Evolutionary conservation across 495 filamentous ascomycete species (phyloP).

Genomic region (Tricharina praecox): DNA sequence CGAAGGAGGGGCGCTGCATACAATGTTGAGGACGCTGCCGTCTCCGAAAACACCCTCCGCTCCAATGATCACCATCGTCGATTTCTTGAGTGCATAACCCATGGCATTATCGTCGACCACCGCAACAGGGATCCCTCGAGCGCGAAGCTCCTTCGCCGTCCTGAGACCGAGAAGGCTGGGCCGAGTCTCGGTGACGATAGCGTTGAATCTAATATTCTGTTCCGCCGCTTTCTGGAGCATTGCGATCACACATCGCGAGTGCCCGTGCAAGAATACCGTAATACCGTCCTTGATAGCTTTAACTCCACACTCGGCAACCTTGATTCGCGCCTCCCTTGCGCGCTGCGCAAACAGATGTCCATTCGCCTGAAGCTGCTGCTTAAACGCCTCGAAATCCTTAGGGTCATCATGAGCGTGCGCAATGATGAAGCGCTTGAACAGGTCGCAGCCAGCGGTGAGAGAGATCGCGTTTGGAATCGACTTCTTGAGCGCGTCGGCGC

Average conservation of each 20-base stretch:
- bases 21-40: slow-evolving; percentile 61
- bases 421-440: slow-evolving; percentile 88
- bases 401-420: slow-evolving; percentile 34
- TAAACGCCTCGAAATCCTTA: slow-evolving; percentile 62
- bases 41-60: slow-evolving; percentile 92
- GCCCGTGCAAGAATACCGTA: slow-evolving; percentile 73
- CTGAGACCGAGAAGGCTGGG: slow-evolving; percentile 39
- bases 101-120: slow-evolving; percentile 68
- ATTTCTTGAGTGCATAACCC: slow-evolving; percentile 66
- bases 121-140: slow-evolving; percentile 61
- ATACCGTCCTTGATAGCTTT: slow-evolving; percentile 59
- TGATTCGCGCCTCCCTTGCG: slow-evolving; percentile 68
- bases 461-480: slow-evolving; percentile 75
- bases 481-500: slow-evolving; percentile 54
- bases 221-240: slow-evolving; percentile 59
- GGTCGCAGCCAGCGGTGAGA: slow-evolving; percentile 79
- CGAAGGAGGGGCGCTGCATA: background rate
- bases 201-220: slow-evolving; percentile 52
- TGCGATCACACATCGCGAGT: slow-evolving; percentile 64
- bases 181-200: slow-evolving; percentile 57
- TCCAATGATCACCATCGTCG: slow-evolving; percentile 70
- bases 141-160: slow-evolving; percentile 50
- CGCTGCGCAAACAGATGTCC: slow-evolving; percentile 67
- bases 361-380: slow-evolving; percentile 67
- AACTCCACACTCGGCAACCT: slow-evolving; percentile 62